Evolutionary conservation across 169 alveolate species (phyloP).

Genomic region (Plasmodium inui): DNA sequence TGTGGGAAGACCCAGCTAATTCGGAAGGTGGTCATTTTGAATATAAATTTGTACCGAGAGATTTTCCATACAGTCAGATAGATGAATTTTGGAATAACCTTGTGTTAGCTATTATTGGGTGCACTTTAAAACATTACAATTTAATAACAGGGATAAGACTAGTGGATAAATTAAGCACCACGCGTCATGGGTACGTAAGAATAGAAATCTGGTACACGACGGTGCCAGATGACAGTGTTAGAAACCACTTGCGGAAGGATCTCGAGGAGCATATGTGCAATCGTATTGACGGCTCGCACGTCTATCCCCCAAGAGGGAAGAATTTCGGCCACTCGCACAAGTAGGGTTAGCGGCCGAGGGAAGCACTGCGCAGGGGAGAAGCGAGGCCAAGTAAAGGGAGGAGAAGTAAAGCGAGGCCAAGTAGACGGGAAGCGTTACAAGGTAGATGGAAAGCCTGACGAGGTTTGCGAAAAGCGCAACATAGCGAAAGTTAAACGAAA

Average conservation of each 20-base stretch:
- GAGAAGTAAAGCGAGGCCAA: neutral
- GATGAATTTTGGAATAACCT: slow-evolving; percentile 90
- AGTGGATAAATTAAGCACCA: slow-evolving; percentile 78
- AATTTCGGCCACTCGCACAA: slow-evolving; percentile 68
- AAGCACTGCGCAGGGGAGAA: neutral
- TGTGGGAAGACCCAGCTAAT: slow-evolving; percentile 91
- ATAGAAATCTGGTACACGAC: slow-evolving; percentile 79
- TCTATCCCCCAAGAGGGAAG: slow-evolving; percentile 77
- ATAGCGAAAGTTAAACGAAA: neutral
- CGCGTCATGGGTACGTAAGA: slow-evolving; percentile 79
- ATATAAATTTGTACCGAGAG: slow-evolving; percentile 85
- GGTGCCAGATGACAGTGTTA: slow-evolving; percentile 76
- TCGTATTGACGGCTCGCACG: slow-evolving; percentile 78
- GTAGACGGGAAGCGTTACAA: neutral
- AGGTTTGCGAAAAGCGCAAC: neutral
- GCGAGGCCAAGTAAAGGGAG: neutral
- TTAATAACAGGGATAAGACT: slow-evolving; percentile 86
- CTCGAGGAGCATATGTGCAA: slow-evolving; percentile 79
- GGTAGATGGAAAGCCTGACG: neutral
- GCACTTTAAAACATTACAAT: slow-evolving; percentile 81
- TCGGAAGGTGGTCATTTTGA: slow-evolving; percentile 89
- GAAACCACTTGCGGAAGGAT: slow-evolving; percentile 68
- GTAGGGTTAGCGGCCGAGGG: neutral
- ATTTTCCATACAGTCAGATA: slow-evolving; percentile 80
- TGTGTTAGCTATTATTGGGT: slow-evolving; percentile 87